Conservation (phyloP, 345 rosid species). For the Eucalyptus sideroxylon region DNA sequence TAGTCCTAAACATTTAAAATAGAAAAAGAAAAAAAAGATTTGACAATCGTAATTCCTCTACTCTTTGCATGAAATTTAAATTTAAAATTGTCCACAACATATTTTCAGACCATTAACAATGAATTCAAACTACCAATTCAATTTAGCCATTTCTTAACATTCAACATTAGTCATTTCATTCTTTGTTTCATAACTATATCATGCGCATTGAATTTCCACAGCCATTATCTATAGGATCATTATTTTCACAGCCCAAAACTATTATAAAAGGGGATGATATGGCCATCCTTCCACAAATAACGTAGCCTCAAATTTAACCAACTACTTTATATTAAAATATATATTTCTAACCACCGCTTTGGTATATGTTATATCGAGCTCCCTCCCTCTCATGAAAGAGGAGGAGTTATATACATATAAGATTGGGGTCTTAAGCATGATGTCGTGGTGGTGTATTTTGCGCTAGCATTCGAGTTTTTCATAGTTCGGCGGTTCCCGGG, state of each 20-base stretch:
- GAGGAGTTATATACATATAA: too few relatives aligned
- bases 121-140: not conserved
- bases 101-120: not conserved
- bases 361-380: too few relatives aligned
- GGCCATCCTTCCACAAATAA: too few relatives aligned
- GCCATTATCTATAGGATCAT: not conserved
- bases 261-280: accelerated
- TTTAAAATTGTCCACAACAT: not conserved
- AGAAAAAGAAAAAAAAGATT: accelerated
- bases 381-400: too few relatives aligned
- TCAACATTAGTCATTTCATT: accelerated
- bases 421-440: too few relatives aligned
- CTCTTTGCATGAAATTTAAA: not conserved
- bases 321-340: too few relatives aligned
- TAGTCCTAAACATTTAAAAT: not conserved
- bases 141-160: not conserved
- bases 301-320: too few relatives aligned
- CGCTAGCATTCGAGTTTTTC: too few relatives aligned
- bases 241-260: not conserved
- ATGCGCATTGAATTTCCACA: accelerated
- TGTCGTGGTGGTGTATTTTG: too few relatives aligned
- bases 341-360: too few relatives aligned
- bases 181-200: not conserved
- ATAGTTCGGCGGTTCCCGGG: too few relatives aligned
- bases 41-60: not conserved